Evolutionary conservation across 306 rosid genomes (phyloP).

Genomic region (Cucurbita pepo): DNA sequence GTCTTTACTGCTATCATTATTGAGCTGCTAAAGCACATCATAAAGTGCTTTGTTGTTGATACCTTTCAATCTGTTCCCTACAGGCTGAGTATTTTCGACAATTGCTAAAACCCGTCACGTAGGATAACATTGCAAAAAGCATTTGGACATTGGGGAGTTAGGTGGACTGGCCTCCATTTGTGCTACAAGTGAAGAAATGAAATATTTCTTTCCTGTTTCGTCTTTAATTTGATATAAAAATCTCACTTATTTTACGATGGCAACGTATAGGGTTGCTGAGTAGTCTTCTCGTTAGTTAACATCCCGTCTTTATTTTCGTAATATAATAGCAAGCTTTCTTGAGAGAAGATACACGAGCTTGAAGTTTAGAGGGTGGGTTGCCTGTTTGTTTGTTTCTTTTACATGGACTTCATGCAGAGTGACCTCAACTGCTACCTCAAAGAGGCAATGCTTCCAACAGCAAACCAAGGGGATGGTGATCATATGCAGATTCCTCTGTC

Average conservation of each 20-base stretch:
- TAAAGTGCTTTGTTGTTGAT: background rate
- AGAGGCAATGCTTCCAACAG: constrained; percentile 29
- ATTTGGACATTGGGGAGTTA: constrained; percentile 24
- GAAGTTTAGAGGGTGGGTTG: constrained; percentile 16
- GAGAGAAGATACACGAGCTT: constrained; percentile 21
- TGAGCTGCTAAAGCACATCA: background rate
- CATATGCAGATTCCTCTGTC: constrained; percentile 44
- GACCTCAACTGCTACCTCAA: constrained; percentile 41
- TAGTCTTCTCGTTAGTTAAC: constrained; percentile 28
- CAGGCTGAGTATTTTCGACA: constrained; percentile 98
- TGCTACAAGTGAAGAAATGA: constrained; percentile 30
- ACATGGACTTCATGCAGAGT: constrained; percentile 47
- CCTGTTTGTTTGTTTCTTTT: constrained; percentile 15
- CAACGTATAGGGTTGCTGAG: constrained; percentile 23
- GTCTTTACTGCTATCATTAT: background rate
- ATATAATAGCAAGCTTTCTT: background rate
- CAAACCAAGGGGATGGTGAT: constrained; percentile 34
- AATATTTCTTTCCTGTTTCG: constrained; percentile 8
- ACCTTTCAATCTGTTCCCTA: constrained; percentile 8
- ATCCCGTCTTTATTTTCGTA: constrained; percentile 12
- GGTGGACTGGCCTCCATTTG: constrained; percentile 28
- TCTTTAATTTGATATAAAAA: constrained; percentile 30
- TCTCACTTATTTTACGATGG: constrained; percentile 30
- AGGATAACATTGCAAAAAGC: constrained; percentile 20
- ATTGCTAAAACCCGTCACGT: constrained; percentile 97